These are phyloP conservation scores for Orbilia ellipsospora DNA, from an alignment of 2,329 filamentous ascomycete genomes.

Conservation along the genomic window DNA sequence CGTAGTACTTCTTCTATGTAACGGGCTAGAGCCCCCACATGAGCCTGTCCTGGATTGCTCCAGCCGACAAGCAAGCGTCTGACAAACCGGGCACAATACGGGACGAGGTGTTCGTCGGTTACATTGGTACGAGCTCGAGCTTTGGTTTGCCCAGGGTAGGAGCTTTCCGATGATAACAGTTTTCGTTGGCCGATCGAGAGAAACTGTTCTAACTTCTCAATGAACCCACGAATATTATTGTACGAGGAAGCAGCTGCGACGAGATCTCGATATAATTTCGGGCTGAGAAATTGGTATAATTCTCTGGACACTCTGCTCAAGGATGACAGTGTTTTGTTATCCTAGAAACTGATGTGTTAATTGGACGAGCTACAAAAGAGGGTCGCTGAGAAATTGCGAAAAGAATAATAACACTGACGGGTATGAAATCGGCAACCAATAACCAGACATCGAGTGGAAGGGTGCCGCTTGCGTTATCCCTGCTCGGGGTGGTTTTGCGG, in stretches of 20 bases:
- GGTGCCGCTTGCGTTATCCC: slow-evolving; percentile 3
- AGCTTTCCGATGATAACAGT: neutral
- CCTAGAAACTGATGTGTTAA: slow-evolving; percentile 3
- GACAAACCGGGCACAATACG: slow-evolving; percentile 34
- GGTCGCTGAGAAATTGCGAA: no score
- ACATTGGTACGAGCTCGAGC: neutral
- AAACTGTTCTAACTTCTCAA: slow-evolving; percentile 6
- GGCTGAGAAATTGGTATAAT: slow-evolving; percentile 22
- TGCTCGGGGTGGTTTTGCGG: slow-evolving; percentile 7
- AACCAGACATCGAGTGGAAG: slow-evolving; percentile 45
- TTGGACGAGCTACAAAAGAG: no score
- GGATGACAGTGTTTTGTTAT: slow-evolving; percentile 23
- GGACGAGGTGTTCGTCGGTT: slow-evolving; percentile 3
- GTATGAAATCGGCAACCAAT: slow-evolving; percentile 30
- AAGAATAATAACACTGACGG: slow-evolving; percentile 6
- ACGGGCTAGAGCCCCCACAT: neutral
- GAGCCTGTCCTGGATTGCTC: slow-evolving; percentile 26
- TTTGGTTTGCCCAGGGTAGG: slow-evolving; percentile 1
- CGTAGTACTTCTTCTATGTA: slow-evolving; percentile 17
- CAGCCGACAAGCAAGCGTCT: slow-evolving; percentile 34
- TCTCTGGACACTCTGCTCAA: slow-evolving; percentile 36
- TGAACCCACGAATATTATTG: slow-evolving; percentile 22
- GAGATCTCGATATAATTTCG: slow-evolving; percentile 35
- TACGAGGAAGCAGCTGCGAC: slow-evolving; percentile 26
- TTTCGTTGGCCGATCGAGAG: slow-evolving; percentile 25